Evolutionary conservation across 164 flowering plant genomes (phyloP).

Genomic region (Pachysandra terminalis): DNA sequence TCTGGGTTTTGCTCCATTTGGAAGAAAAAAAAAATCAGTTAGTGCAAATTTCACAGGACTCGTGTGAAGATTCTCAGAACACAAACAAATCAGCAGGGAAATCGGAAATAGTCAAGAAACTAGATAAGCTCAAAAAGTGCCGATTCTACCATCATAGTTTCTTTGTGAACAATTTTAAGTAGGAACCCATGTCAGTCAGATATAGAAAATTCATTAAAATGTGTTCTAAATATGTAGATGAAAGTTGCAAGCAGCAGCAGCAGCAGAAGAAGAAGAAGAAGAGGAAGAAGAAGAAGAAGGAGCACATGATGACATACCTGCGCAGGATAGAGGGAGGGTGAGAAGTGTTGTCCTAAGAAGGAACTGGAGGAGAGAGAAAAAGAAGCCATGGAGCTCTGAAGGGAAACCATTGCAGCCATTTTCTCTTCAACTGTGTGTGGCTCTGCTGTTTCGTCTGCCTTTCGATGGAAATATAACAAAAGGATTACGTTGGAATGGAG

Average conservation of each 20-base stretch:
- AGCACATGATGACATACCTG: slow-evolving; percentile 26
- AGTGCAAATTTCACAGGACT: background rate
- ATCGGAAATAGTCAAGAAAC: background rate
- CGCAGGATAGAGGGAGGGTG: slow-evolving; percentile 34
- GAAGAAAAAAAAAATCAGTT: background rate
- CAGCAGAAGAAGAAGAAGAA: slow-evolving; percentile 1
- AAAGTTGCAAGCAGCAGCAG: background rate
- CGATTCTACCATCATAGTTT: background rate
- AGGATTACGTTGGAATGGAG: slow-evolving; percentile 1
- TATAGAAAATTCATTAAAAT: no score
- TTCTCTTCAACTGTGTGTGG: slow-evolving; percentile 13
- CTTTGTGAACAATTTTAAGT: background rate
- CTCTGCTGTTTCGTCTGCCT: background rate
- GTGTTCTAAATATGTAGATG: background rate
- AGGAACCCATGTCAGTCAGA: background rate
- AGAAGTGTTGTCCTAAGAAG: slow-evolving; percentile 70
- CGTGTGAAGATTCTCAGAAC: background rate
- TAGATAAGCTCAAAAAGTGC: background rate
- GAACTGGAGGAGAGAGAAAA: slow-evolving; percentile 73
- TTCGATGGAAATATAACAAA: background rate
- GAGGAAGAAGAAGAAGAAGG: slow-evolving; percentile 1
- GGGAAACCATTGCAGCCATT: slow-evolving; percentile 71
- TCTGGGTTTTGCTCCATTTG: background rate
- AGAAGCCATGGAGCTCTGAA: slow-evolving; percentile 77
- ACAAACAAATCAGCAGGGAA: background rate